Percentiles rank a stretch among this genome's conserved stretches.
phyloP scores from a whole-genome alignment of 306 rosid species.

The Cajanus cajan region DNA sequence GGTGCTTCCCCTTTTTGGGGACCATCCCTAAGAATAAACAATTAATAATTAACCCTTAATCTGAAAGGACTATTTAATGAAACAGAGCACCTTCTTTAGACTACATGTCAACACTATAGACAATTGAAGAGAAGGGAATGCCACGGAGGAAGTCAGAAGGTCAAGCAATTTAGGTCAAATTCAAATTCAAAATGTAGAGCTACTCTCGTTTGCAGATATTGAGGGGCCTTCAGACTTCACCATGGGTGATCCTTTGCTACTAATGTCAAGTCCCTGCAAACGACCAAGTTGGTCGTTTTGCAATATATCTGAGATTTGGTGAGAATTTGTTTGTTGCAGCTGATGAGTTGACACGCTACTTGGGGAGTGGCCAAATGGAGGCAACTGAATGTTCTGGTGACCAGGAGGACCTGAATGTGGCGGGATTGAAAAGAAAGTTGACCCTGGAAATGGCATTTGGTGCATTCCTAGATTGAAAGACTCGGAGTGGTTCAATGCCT shows the following conservation, averaged over 20 bases:
- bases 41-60: constrained; percentile 44
- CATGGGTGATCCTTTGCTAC: constrained; percentile 56
- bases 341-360: constrained; percentile 52
- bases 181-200: constrained; percentile 78
- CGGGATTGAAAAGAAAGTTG: constrained; percentile 64
- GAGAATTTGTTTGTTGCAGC: constrained; percentile 67
- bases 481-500: constrained; percentile 68
- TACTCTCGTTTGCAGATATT: constrained; percentile 90
- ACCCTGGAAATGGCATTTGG: constrained; percentile 60
- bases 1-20: constrained; percentile 51
- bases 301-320: constrained; percentile 62
- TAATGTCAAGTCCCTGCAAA: constrained; percentile 91
- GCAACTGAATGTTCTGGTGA: constrained; percentile 64
- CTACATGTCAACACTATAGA: constrained; percentile 67
- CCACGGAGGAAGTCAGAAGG: constrained; percentile 64
- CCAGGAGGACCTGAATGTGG: constrained; percentile 56
- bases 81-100: constrained; percentile 53
- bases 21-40: constrained; percentile 69
- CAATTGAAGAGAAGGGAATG: constrained; percentile 50
- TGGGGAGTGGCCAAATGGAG: constrained; percentile 56
- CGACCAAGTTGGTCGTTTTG: constrained; percentile 80
- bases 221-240: constrained; percentile 86
- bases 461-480: constrained; percentile 86
- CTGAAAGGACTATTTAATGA: constrained; percentile 45
- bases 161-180: constrained; percentile 55